phyloP scores from a whole-genome alignment of 441 rosid genomes.

The Manihot esculenta region DNA sequence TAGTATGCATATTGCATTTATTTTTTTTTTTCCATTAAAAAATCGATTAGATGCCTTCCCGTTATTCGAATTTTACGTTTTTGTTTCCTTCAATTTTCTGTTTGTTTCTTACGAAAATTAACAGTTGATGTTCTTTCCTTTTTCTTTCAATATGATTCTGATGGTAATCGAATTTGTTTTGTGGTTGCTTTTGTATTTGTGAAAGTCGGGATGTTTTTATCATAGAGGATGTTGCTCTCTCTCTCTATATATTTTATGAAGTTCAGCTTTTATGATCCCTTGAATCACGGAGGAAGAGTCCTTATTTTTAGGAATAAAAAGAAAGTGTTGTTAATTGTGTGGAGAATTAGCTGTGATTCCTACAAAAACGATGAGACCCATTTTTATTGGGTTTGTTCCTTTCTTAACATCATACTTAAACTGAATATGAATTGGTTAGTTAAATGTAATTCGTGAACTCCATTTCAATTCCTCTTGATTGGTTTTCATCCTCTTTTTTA shows the following conservation, averaged over 20 bases:
- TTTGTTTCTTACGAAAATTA: background rate
- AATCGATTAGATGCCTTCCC: background rate
- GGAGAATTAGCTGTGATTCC: conserved; percentile 38
- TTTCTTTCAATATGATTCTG: no score
- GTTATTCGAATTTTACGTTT: background rate
- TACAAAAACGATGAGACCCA: conserved; percentile 34
- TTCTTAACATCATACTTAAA: background rate
- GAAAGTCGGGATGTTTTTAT: background rate
- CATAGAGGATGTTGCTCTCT: background rate
- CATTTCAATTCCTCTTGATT: background rate
- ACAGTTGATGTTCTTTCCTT: background rate
- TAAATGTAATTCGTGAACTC: conserved; percentile 5
- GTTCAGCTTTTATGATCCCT: conserved; percentile 36
- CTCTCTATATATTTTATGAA: conserved; percentile 1
- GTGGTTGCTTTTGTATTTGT: background rate
- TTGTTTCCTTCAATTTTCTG: background rate
- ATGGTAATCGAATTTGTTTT: background rate
- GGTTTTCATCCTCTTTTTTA: conserved; percentile 1
- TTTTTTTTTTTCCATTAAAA: no score
- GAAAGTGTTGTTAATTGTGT: conserved; percentile 12
- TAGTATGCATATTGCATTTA: background rate
- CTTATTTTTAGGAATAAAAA: conserved; percentile 20
- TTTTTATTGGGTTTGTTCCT: conserved; percentile 31
- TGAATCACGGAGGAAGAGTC: conserved; percentile 38
- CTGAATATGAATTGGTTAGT: background rate